Base-by-base conservation (phyloP, 805 yeast species). In the Ogataea paradorogensis region DNA sequence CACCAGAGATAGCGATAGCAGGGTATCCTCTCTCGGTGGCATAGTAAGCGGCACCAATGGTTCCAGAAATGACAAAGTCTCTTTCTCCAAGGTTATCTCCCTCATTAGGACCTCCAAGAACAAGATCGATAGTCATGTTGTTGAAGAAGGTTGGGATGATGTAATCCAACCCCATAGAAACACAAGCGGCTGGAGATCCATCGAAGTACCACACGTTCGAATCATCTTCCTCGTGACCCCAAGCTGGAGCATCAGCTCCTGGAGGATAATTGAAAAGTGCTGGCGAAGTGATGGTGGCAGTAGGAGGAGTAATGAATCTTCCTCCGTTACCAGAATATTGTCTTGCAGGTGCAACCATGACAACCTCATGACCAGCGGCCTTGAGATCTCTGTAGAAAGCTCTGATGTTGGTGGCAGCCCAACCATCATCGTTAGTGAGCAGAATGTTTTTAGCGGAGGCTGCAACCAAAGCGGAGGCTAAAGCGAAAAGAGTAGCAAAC, bases 301-400 rank as follows among this genome's bases (percentile, higher is more conserved):
- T 50, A 15, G 56, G 43, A 10, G 81, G 74, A 43, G 69, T 51
- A 26, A 65, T 64, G 50, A 73, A 71, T 30, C 73, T 71, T 42
- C 82, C 82, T 39, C 81, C 83, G 46, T 66, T 68, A 9, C 83
- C 80, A 0, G 75, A 68, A 59, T 71, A 65, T 48, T 71, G 74
- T 27, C 66, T 65, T 16, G 67, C 73, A 33, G 81, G 80, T 9
- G 80, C 80, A 26, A 71, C 76, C 49, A 73, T 48, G 35, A 68
- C 58, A 29, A 73, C 80, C 40, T 61, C 64, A 53, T 75, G 71
- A 22, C 77, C 78, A n/a, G 73, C 78, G 9, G 52, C 50, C 20
- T 56, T 66, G 45, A 74, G 65, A 25, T 64, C 74, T 36, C 68
- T 58, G 67, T 76, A 77, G 9, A 76, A 58, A 11, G 81, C 78